Base-by-base conservation (phyloP, 495 filamentous ascomycete species). In the Pseudoneurospora amorphoporcata region DNA sequence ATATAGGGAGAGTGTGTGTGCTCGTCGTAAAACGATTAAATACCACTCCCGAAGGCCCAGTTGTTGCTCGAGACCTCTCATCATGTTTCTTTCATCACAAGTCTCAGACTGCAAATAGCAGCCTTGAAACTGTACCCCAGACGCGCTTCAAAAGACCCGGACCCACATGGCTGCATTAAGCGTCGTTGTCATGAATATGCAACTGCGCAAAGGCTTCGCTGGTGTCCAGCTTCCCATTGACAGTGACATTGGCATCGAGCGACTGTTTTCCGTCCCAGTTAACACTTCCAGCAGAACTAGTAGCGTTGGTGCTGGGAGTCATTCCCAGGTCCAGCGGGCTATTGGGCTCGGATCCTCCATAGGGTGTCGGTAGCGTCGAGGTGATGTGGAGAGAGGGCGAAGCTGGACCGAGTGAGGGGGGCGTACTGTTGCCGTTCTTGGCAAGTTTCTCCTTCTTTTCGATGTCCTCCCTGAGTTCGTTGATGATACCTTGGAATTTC, bases 401-500 rank as follows among this genome's bases (percentile, higher is more conserved):
- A 29, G 76, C 70, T 40, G 58, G 73, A 68, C 74, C 35, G 3
- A 58, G 53, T 61, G 78, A 72, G 4, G 77, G 73, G 8, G 76
- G 74, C 9, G 37, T 65, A 29, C 72, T 68, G 68, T 71, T 72
- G 39, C 74, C 68, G 39, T 97, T 93, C 77, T 94, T 94, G 65
- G 91, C 91, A 72, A 89, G 91, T 74, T 88, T 89, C 71, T 86
- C 88, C 74, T 90, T 92, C 82, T 94, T 96, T 32, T 88, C 86
- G 35, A 87, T 86, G 72, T 97, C 92, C 0, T 82, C 79, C 12
- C 87, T 85, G 3, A 97, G 84, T 70, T 90, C 86, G 8, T 87
- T 88, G 68, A 96, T 85, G 35, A 97, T 65, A 0, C 29, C 53
- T 12, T 37, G 23, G 86, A 82, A 93, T 94, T 82, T 96, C 93